Conservation (phyloP, 2,329 filamentous ascomycete genomes). For the Trichoderma hamatum region DNA sequence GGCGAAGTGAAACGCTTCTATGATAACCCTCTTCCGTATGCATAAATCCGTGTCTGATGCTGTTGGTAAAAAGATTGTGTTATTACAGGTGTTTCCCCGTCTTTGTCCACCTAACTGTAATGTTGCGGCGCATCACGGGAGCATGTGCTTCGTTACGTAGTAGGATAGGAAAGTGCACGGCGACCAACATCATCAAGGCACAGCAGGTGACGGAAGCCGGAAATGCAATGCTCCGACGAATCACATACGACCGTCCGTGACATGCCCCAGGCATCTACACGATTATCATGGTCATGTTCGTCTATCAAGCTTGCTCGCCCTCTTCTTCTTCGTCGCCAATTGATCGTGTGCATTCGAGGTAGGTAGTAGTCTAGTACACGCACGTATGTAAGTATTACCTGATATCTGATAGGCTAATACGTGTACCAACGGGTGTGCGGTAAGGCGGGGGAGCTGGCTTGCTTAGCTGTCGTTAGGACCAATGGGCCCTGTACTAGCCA, state of each 20-base stretch:
- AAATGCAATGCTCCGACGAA: not conserved
- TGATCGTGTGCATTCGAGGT: not conserved
- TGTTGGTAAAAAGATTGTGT: not conserved
- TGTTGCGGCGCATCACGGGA: not conserved
- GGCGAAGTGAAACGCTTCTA: not conserved
- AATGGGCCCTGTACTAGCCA: not conserved
- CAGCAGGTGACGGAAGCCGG: not conserved
- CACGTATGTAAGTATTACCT: not conserved
- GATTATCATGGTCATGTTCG: not conserved
- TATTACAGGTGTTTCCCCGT: not conserved
- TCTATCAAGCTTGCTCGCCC: not conserved
- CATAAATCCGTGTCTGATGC: not conserved
- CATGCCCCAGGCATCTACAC: not conserved
- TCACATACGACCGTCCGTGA: not conserved
- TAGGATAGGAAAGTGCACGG: not conserved
- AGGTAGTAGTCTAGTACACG: no score
- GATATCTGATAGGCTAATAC: not conserved
- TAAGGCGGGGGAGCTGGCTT: conserved; percentile 3
- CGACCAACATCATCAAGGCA: not conserved
- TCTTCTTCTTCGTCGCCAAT: not conserved
- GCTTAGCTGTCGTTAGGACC: not conserved
- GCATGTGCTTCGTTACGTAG: not conserved
- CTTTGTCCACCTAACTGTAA: not conserved
- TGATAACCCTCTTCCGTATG: not conserved
- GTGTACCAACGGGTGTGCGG: not conserved